Evolutionary conservation across 139 green algal genomes (phyloP).

Genomic region (Coelastrella sp.): DNA sequence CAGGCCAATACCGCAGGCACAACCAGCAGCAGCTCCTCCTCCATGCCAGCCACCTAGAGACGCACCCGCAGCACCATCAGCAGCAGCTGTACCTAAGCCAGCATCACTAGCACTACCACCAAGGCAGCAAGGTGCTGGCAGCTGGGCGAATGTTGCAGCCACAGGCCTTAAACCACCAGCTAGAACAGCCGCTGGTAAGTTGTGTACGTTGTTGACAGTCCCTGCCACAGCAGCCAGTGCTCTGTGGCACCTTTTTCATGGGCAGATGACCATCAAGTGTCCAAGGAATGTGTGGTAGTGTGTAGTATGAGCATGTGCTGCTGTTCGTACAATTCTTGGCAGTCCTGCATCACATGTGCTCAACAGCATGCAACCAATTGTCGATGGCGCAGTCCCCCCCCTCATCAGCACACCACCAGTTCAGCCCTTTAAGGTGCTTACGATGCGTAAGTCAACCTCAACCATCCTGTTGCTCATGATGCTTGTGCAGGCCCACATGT

Average conservation of each 20-base stretch:
- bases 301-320: too few species aligned
- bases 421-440: neutral
- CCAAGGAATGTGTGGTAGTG: too few species aligned
- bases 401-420: neutral
- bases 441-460: neutral
- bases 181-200: neutral
- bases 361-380: too few species aligned
- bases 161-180: neutral
- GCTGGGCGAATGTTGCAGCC: slow-evolving; percentile 24
- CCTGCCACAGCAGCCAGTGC: too few species aligned
- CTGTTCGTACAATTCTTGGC: too few species aligned
- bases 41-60: neutral
- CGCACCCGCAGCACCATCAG: neutral
- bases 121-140: neutral
- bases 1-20: neutral
- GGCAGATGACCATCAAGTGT: too few species aligned
- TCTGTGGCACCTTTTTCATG: too few species aligned
- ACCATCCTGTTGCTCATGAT: neutral
- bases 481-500: neutral
- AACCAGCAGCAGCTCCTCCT: neutral
- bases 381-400: too few species aligned
- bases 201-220: neutral
- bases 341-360: too few species aligned
- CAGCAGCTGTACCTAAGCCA: neutral
- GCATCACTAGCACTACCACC: slow-evolving; percentile 8